A percentile compares a stretch with the other conserved stretches of the same genome.
Evolutionary conservation across 1,139 yeast genomes (phyloP).

Genomic region (Diutina mesorugosa): DNA sequence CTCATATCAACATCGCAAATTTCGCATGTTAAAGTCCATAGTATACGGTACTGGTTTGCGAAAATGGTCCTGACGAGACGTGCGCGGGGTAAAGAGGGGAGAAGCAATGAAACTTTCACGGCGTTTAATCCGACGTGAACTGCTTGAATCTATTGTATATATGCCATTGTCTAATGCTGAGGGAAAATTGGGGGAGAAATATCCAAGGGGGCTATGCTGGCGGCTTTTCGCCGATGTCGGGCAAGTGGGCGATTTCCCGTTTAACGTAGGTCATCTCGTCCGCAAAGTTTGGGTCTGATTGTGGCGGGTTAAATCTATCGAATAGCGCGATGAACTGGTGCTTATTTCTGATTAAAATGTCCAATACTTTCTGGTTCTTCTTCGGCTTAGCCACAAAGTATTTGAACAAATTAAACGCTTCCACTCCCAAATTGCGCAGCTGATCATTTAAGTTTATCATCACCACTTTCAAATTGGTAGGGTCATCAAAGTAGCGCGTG

Average conservation of each 20-base stretch:
- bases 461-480: slow-evolving; percentile 69
- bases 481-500: slow-evolving; percentile 66
- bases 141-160: too few species aligned
- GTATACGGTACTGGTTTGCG: too few species aligned
- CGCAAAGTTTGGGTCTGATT: slow-evolving; percentile 53
- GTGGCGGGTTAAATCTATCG: slow-evolving; percentile 48
- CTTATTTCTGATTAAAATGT: slow-evolving; percentile 73
- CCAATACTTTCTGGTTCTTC: slow-evolving; percentile 67
- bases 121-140: too few species aligned
- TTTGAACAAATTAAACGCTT: slow-evolving; percentile 88
- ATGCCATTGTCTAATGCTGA: neutral
- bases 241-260: slow-evolving; percentile 60
- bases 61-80: too few species aligned
- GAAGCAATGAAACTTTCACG: too few species aligned
- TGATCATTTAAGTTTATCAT: slow-evolving; percentile 83
- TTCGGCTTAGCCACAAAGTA: slow-evolving; percentile 91
- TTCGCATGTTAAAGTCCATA: too few species aligned
- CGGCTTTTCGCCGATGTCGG: slow-evolving; percentile 13
- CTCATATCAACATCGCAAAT: too few species aligned
- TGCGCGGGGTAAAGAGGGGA: neutral
- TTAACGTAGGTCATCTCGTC: slow-evolving; percentile 78
- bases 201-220: neutral
- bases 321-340: slow-evolving; percentile 63
- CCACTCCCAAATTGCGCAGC: slow-evolving; percentile 78
- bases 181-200: too few species aligned